Conservation (phyloP, 2,329 filamentous ascomycete species). For the Paracorniculantispora psalliotae region DNA sequence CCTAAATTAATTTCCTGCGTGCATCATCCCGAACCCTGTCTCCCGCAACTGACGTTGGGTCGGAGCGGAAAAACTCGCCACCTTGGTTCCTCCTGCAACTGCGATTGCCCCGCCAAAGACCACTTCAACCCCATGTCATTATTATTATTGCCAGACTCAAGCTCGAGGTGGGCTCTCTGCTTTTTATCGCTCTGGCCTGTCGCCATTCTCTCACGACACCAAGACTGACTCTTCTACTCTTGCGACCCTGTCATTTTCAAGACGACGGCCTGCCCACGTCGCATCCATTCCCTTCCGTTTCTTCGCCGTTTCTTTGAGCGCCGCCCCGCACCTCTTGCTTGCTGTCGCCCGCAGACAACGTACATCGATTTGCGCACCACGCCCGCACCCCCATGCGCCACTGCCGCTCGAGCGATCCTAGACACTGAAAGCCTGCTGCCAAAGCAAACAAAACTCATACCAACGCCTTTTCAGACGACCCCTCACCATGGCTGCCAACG, state of each 20-base stretch:
- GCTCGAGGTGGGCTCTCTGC: conserved; percentile 22
- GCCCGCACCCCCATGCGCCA: not conserved
- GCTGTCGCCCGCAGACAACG: not conserved
- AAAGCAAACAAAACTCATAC: not conserved
- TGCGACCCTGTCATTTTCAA: not conserved
- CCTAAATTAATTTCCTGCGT: no score
- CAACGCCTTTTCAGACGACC: not conserved
- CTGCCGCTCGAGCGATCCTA: not conserved
- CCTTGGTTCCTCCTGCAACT: conserved; percentile 13
- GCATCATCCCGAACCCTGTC: not conserved
- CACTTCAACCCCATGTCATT: conserved; percentile 13
- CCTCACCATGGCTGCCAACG: conserved; percentile 60
- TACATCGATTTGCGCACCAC: not conserved
- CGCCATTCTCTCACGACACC: conserved; percentile 3
- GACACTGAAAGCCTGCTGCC: not conserved
- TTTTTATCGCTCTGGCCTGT: conserved; percentile 22
- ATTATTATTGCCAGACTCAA: conserved; percentile 10
- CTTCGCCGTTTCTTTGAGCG: not conserved
- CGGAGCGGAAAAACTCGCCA: conserved; percentile 29
- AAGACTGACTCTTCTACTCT: not conserved
- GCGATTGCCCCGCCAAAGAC: conserved; percentile 29
- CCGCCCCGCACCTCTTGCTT: not conserved
- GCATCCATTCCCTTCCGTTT: conserved; percentile 3
- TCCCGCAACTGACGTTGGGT: not conserved
- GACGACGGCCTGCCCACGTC: conserved; percentile 4